phyloP scores from a whole-genome alignment of 805 yeast species.

The Saccharomyces jurei region DNA sequence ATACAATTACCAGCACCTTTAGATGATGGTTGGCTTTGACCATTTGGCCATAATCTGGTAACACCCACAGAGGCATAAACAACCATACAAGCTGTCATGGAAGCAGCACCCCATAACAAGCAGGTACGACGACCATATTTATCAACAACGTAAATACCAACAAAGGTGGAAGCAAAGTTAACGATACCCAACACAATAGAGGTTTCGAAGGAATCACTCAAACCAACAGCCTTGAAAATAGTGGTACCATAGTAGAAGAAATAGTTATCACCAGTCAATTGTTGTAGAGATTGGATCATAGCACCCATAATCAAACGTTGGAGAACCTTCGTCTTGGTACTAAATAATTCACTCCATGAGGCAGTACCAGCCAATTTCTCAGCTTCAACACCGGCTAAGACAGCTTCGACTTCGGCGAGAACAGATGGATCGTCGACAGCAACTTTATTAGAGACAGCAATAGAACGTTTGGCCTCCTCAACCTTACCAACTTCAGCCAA shows the following conservation, averaged over 20 bases:
- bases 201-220: constrained; percentile 51
- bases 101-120: constrained; percentile 41
- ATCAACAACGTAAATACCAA: constrained; percentile 47
- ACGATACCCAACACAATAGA: constrained; percentile 55
- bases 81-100: constrained; percentile 41
- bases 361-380: constrained; percentile 59
- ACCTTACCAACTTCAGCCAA: constrained; percentile 46
- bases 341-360: constrained; percentile 54
- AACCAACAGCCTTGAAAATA: constrained; percentile 54
- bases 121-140: constrained; percentile 48
- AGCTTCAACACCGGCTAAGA: constrained; percentile 53
- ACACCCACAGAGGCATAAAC: constrained; percentile 59
- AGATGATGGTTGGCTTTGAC: constrained; percentile 24
- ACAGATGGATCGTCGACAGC: constrained; percentile 46
- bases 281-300: constrained; percentile 57
- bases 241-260: constrained; percentile 65
- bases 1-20: constrained; percentile 59
- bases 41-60: constrained; percentile 37
- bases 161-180: constrained; percentile 51
- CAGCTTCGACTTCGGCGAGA: constrained; percentile 47
- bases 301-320: constrained; percentile 45
- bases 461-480: constrained; percentile 55
- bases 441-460: constrained; percentile 52
- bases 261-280: constrained; percentile 61
- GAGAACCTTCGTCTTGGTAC: constrained; percentile 57